Percentiles rank a stretch among this genome's conserved stretches.
Evolutionary conservation across 1,284 basidiomycete species (phyloP).

Genomic region (Marasmius sp.): DNA sequence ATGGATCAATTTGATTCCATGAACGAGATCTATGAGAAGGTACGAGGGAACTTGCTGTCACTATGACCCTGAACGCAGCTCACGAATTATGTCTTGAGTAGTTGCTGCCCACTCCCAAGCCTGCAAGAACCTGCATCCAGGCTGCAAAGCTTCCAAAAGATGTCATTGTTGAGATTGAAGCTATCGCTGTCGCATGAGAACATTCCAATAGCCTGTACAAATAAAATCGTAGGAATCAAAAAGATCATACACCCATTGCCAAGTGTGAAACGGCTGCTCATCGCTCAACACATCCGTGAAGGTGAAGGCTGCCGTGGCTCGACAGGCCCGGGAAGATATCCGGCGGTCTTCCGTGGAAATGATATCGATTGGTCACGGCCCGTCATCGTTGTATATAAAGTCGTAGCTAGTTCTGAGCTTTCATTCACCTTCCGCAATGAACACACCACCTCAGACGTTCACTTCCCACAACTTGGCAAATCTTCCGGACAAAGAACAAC

Average conservation of each 20-base stretch:
- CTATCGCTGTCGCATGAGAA: slow-evolving; percentile 45
- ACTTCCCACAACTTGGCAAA: slow-evolving; percentile 47
- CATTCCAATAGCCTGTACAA: neutral
- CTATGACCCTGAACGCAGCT: neutral
- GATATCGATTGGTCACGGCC: neutral
- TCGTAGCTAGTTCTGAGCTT: neutral
- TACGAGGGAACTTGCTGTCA: slow-evolving; percentile 17
- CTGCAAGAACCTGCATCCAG: slow-evolving; percentile 78
- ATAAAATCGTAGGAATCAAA: neutral
- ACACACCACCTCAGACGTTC: slow-evolving; percentile 39
- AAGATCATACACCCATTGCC: neutral
- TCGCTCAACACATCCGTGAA: too few relatives aligned
- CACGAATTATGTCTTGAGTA: slow-evolving; percentile 16
- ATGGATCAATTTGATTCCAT: slow-evolving; percentile 56
- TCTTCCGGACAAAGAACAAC: slow-evolving; percentile 51
- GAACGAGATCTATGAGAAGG: slow-evolving; percentile 59
- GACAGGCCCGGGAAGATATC: neutral
- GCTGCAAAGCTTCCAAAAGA: slow-evolving; percentile 75
- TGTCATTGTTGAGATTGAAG: slow-evolving; percentile 80
- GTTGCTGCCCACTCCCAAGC: slow-evolving; percentile 64
- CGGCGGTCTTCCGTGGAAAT: neutral
- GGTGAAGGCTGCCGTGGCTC: too few relatives aligned
- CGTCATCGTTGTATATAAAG: neutral
- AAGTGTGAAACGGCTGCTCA: too few relatives aligned
- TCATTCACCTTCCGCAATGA: neutral